These are phyloP conservation scores for Arabidopsis lyrata DNA, from an alignment of 441 rosid species.

Conservation along the genomic window DNA sequence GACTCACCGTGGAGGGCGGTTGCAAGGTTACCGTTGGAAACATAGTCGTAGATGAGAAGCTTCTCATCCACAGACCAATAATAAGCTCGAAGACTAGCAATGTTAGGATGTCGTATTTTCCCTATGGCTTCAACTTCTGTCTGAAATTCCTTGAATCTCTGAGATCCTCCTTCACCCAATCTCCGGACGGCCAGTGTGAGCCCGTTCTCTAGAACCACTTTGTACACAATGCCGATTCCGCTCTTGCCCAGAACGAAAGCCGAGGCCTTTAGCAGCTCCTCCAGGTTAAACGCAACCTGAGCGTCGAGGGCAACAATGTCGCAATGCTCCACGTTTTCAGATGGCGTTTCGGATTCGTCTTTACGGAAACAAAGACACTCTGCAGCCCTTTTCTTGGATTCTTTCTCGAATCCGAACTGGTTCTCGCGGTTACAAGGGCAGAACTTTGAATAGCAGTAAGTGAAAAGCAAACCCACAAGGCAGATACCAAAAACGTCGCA, in stretches of 20 bases:
- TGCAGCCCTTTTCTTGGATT: constrained; percentile 54
- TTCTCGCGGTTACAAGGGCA: constrained; percentile 57
- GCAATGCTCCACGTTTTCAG: constrained; percentile 79
- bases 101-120: constrained; percentile 89
- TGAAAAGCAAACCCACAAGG: constrained; percentile 80
- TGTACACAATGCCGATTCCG: constrained; percentile 94
- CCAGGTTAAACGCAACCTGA: constrained; percentile 86
- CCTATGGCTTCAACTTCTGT: constrained; percentile 97
- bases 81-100: constrained; percentile 88
- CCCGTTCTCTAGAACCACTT: constrained; percentile 93
- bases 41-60: constrained; percentile 85
- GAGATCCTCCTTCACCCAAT: constrained; percentile 97
- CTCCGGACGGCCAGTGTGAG: constrained; percentile 90
- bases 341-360: constrained; percentile 76
- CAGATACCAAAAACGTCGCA: constrained; percentile 89
- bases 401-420: constrained; percentile 61
- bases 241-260: constrained; percentile 97
- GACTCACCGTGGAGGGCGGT: constrained; percentile 85
- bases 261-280: constrained; percentile 94
- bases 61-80: constrained; percentile 99
- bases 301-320: constrained; percentile 82
- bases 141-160: constrained; percentile 95
- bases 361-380: constrained; percentile 82
- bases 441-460: constrained; percentile 77
- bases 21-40: constrained; percentile 86